A percentile compares a stretch with the other conserved stretches of the same genome.
phyloP scores from a whole-genome alignment of 2,329 filamentous ascomycete species.

The Alternaria gansuensis region DNA sequence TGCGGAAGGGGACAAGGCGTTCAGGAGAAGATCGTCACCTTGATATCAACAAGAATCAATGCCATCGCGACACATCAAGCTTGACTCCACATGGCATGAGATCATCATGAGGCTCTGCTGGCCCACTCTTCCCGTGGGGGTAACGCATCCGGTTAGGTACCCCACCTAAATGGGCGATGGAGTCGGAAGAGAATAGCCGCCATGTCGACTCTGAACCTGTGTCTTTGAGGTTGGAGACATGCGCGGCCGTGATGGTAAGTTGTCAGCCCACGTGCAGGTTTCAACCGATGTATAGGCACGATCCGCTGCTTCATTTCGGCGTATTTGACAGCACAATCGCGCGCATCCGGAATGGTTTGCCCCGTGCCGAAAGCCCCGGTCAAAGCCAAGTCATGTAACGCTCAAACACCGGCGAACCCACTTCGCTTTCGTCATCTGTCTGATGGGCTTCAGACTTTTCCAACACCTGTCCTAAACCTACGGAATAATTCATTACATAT shows the following conservation, averaged over 20 bases:
- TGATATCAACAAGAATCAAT: conserved; percentile 12
- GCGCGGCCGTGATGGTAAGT: conserved; percentile 7
- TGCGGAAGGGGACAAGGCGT: conserved; percentile 14
- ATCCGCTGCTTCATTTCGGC: conserved; percentile 8
- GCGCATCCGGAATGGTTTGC: background rate
- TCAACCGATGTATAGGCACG: background rate
- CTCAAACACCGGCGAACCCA: conserved; percentile 16
- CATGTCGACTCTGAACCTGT: background rate
- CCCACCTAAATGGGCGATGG: conserved; percentile 9
- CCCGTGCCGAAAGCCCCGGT: no score
- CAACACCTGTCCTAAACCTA: conserved; percentile 15
- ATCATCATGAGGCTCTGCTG: conserved; percentile 28
- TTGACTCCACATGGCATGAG: conserved; percentile 19
- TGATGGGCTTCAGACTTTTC: conserved; percentile 31
- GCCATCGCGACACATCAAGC: conserved; percentile 9
- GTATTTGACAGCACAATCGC: conserved; percentile 2
- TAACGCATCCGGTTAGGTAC: conserved; percentile 15
- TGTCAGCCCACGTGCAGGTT: conserved; percentile 5
- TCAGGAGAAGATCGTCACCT: conserved; percentile 6
- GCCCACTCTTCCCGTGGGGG: conserved; percentile 17
- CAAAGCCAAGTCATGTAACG: no score
- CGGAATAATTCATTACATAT: conserved; percentile 21
- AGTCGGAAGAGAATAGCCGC: conserved; percentile 9
- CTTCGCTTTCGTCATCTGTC: conserved; percentile 21
- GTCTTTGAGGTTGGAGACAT: background rate